A percentile compares a stretch with the other conserved stretches of the same genome.
phyloP scores from a whole-genome alignment of 139 green algal species.

The Pseudopediastrum boryanum region DNA sequence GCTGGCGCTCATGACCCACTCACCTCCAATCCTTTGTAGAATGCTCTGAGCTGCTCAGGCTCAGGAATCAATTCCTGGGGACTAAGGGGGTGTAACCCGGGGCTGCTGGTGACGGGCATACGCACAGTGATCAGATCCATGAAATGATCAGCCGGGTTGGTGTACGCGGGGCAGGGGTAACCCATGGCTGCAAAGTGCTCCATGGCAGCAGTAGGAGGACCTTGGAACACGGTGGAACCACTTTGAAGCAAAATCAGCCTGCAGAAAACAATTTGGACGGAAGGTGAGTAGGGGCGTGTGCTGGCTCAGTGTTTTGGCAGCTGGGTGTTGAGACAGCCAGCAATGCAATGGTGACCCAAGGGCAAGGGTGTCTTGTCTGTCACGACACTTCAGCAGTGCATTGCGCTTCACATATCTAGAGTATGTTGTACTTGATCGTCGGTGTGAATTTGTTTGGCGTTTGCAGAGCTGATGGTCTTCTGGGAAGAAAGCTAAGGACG shows the following conservation, averaged over 20 bases:
- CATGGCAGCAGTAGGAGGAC: constrained; percentile 33
- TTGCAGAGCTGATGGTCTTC: too few species aligned
- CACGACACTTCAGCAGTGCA: neutral
- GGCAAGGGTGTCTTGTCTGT: neutral
- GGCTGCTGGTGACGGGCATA: neutral
- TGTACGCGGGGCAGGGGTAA: constrained; percentile 50
- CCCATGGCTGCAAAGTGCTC: constrained; percentile 45
- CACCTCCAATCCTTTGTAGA: constrained; percentile 18
- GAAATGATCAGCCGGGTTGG: constrained; percentile 44
- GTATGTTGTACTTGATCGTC: neutral
- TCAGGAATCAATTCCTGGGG: constrained; percentile 1
- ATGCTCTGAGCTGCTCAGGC: neutral
- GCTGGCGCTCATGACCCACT: neutral
- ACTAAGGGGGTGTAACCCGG: neutral
- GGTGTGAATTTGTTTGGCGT: too few species aligned
- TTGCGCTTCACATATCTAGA: neutral
- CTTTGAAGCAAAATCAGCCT: neutral
- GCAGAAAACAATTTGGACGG: neutral
- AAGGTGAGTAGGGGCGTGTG: neutral
- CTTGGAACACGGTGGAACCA: constrained; percentile 50
- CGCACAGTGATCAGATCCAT: constrained; percentile 42
- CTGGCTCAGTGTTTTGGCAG: neutral
- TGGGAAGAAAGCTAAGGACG: too few species aligned
- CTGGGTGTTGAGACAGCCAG: neutral
- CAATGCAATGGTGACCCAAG: neutral